These are phyloP conservation scores for Penstemon barbatus DNA, from an alignment of 257 asterid genomes.

Conservation along the genomic window DNA sequence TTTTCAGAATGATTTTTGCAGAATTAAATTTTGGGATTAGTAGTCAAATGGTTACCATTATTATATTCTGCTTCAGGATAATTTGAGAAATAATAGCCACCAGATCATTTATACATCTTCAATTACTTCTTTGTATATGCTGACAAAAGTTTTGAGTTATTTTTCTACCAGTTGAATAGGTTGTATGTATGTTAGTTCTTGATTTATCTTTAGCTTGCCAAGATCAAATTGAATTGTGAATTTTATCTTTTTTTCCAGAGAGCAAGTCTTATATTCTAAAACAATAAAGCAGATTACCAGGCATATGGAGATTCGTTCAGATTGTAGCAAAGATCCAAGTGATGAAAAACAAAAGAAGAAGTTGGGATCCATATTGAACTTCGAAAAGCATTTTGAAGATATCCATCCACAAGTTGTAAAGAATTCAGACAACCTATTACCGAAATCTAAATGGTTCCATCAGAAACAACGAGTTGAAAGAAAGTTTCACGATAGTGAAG, in stretches of 20 bases:
- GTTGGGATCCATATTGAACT: slow-evolving; percentile 52
- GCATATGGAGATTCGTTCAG: slow-evolving; percentile 43
- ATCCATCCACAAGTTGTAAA: slow-evolving; percentile 37
- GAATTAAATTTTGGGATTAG: not conserved
- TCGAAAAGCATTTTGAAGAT: slow-evolving; percentile 38
- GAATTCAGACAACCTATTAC: slow-evolving; percentile 17
- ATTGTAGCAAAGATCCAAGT: slow-evolving; percentile 23
- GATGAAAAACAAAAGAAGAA: slow-evolving; percentile 37
- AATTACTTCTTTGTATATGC: too few species aligned
- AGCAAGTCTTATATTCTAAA: not conserved
- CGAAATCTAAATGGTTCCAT: slow-evolving; percentile 33
- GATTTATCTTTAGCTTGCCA: not conserved
- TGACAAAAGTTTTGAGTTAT: too few species aligned
- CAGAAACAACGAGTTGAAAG: slow-evolving; percentile 37
- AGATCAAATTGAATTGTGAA: not conserved
- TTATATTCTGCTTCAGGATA: slow-evolving; percentile 2
- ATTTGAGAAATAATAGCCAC: not conserved
- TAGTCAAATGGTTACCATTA: not conserved
- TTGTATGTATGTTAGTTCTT: not conserved
- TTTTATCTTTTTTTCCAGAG: not conserved
- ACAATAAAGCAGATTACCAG: slow-evolving; percentile 17
- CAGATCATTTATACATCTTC: not conserved
- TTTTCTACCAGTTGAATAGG: too few species aligned
- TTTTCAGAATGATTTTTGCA: slow-evolving; percentile 30
- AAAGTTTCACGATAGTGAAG: slow-evolving; percentile 43